These are phyloP conservation scores for Phytophthora cryptogea DNA, from an alignment of 352 stramenopile species.

Conservation along the genomic window DNA sequence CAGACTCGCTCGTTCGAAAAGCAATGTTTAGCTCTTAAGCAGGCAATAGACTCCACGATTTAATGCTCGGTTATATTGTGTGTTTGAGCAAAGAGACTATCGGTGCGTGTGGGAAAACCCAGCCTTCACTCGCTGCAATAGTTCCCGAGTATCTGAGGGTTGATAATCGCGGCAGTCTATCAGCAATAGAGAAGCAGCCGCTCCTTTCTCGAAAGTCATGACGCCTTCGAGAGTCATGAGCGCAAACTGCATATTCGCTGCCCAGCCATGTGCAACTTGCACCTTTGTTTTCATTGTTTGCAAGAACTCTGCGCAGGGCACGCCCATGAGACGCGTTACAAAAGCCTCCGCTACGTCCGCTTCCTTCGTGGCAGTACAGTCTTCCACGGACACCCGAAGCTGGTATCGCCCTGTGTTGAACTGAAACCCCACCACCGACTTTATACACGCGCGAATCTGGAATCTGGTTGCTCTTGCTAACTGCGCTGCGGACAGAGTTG, in stretches of 20 bases:
- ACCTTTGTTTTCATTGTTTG: conserved; percentile 70
- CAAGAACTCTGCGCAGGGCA: conserved; percentile 68
- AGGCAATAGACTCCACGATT: conserved; percentile 19
- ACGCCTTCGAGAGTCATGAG: conserved; percentile 84
- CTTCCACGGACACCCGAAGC: conserved; percentile 76
- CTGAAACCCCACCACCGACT: conserved; percentile 84
- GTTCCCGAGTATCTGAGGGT: conserved; percentile 34
- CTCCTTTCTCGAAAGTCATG: conserved; percentile 54
- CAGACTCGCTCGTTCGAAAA: conserved; percentile 28
- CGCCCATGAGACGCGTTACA: conserved; percentile 76
- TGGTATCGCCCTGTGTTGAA: conserved; percentile 74
- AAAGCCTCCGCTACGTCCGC: conserved; percentile 60
- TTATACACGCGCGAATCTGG: conserved; percentile 74
- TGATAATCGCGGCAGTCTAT: conserved; percentile 55
- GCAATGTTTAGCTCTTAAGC: conserved; percentile 31
- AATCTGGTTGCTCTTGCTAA: conserved; percentile 31
- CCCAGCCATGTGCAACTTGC: conserved; percentile 60
- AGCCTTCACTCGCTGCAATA: conserved; percentile 52
- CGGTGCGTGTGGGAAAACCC: conserved; percentile 8
- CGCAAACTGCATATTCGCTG: conserved; percentile 76
- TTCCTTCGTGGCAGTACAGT: conserved; percentile 64
- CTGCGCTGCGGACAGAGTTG: conserved; percentile 21
- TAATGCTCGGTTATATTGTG: background rate
- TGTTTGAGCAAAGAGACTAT: conserved; percentile 1
- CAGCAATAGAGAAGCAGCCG: conserved; percentile 43